Evolutionary conservation across 2,329 filamentous ascomycete species (phyloP).

Genomic region (Fonsecaea nubica): DNA sequence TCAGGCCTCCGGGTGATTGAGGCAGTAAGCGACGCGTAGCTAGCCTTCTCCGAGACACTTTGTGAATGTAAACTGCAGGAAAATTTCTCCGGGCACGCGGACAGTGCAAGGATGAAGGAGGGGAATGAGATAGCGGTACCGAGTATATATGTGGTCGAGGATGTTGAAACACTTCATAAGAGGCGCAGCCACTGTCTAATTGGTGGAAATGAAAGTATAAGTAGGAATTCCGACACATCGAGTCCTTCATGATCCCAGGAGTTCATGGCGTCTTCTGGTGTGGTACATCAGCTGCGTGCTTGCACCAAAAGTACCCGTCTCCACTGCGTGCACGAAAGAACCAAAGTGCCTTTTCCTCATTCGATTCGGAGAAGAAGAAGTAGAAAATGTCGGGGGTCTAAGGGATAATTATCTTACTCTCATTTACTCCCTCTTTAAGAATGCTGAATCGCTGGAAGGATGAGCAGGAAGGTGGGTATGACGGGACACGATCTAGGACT

Average conservation of each 20-base stretch:
- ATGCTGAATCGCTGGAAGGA: not conserved
- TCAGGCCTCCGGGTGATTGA: not conserved
- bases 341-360: not conserved
- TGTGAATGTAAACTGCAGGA: not conserved
- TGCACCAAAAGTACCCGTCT: not conserved
- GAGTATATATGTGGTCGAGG: not conserved
- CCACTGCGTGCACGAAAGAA: not conserved
- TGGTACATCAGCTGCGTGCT: not conserved
- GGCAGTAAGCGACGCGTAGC: not conserved
- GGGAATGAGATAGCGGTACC: not conserved
- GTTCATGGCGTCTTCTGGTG: not conserved
- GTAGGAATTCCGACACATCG: not conserved
- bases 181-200: not conserved
- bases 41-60: not conserved
- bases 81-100: not conserved
- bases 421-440: not conserved
- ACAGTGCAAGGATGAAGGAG: not conserved
- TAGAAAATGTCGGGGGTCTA: not conserved
- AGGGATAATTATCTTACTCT: not conserved
- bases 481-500: slow-evolving; percentile 2
- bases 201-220: not conserved
- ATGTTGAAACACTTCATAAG: not conserved
- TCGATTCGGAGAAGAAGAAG: not conserved
- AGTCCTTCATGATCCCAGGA: not conserved
- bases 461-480: not conserved